Conservation (phyloP, 495 filamentous ascomycete genomes). For the Acidiella bohemica region DNA sequence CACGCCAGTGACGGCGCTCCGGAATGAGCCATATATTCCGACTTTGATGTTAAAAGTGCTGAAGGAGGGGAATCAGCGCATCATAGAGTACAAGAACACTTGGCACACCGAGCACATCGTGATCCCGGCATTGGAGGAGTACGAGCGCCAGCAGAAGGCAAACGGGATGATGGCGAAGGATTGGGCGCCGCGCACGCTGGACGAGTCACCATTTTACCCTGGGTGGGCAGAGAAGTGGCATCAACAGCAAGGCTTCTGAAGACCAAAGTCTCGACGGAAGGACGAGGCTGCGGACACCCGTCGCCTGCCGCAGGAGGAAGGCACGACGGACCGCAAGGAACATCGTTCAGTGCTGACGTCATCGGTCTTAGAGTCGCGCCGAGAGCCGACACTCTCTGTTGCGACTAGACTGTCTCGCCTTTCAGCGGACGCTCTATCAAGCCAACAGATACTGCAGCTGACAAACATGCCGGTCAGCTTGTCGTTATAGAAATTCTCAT, state of each 20-base stretch:
- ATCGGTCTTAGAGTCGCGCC: too few relatives aligned
- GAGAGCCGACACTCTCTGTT: too few relatives aligned
- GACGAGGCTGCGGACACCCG: too few relatives aligned
- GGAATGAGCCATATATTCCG: constrained; percentile 63
- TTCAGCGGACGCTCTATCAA: too few relatives aligned
- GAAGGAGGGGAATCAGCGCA: constrained; percentile 53
- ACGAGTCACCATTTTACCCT: constrained; percentile 69
- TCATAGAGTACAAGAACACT: constrained; percentile 78
- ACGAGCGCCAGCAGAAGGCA: constrained; percentile 54
- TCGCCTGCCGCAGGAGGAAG: too few relatives aligned
- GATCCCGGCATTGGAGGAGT: constrained; percentile 53
- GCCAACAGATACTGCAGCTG: too few relatives aligned
- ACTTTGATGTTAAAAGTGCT: constrained; percentile 53
- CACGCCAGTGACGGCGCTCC: constrained; percentile 58
- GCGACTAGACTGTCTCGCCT: too few relatives aligned
- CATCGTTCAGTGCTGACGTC: too few relatives aligned
- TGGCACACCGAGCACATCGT: constrained; percentile 72
- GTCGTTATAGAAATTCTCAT: too few relatives aligned
- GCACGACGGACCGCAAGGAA: background rate
- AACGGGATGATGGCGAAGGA: constrained; percentile 45
- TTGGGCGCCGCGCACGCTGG: constrained; percentile 67
- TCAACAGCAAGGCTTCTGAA: constrained; percentile 56
- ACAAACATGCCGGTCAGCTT: too few relatives aligned
- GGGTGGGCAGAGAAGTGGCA: constrained; percentile 81
- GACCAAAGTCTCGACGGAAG: too few relatives aligned